Evolutionary conservation across 164 flowering plant species (phyloP).

Genomic region (Macadamia integrifolia): DNA sequence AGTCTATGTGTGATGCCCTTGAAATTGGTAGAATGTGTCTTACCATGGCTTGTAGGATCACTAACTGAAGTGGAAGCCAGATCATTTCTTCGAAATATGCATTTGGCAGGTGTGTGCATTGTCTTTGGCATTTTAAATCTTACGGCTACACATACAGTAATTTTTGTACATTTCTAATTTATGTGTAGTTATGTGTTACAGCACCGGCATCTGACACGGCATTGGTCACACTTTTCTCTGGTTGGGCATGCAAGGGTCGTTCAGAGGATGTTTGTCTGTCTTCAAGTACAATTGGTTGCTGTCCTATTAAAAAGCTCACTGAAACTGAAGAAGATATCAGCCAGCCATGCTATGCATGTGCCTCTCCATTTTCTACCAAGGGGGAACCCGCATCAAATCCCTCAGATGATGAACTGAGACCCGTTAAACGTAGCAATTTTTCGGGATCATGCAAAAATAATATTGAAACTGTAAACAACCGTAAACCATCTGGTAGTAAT

Average conservation of each 20-base stretch:
- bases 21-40: slow-evolving; percentile 76
- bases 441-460: slow-evolving; percentile 17
- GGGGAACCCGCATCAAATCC: slow-evolving; percentile 11
- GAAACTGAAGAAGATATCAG: slow-evolving; percentile 21
- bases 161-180: slow-evolving; percentile 7
- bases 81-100: slow-evolving; percentile 74
- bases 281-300: slow-evolving; percentile 50
- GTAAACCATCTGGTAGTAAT: slow-evolving; percentile 31
- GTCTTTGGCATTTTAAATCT: neutral
- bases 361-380: slow-evolving; percentile 19
- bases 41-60: slow-evolving; percentile 86
- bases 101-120: slow-evolving; percentile 61
- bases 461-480: slow-evolving; percentile 15
- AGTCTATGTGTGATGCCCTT: slow-evolving; percentile 92
- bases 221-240: slow-evolving; percentile 82
- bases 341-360: slow-evolving; percentile 30
- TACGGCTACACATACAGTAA: neutral
- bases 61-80: slow-evolving; percentile 62
- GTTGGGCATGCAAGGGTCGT: slow-evolving; percentile 96
- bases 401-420: slow-evolving; percentile 34
- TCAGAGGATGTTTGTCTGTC: slow-evolving; percentile 52
- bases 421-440: slow-evolving; percentile 40
- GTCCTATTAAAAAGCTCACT: slow-evolving; percentile 37
- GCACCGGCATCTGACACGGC: slow-evolving; percentile 85
- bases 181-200: slow-evolving; percentile 29